A percentile compares a stretch with the other conserved stretches of the same genome.
Conservation (phyloP, 306 rosid genomes). For the Vicia villosa region DNA sequence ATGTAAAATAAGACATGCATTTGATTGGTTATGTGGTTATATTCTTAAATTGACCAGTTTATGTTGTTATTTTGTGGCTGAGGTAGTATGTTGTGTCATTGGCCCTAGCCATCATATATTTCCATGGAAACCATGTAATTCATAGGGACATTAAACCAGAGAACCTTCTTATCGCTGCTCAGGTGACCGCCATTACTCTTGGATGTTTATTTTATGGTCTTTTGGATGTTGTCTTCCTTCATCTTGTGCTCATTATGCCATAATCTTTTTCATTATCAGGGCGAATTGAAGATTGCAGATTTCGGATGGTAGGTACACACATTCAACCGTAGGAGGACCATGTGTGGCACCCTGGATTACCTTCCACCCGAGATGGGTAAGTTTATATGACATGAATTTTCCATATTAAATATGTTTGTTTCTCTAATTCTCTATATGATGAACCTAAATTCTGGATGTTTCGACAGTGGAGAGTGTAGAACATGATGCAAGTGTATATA, state of each 20-base stretch:
- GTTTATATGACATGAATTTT: slow-evolving; percentile 17
- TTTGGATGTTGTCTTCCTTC: slow-evolving; percentile 53
- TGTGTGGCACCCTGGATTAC: slow-evolving; percentile 99
- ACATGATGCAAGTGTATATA: slow-evolving; percentile 97
- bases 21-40: no score
- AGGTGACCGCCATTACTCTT: no score
- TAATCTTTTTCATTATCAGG: slow-evolving; percentile 53
- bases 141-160: no score
- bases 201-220: no score
- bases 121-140: no score
- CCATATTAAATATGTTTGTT: neutral
- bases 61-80: no score
- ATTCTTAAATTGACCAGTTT: no score
- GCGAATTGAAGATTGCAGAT: slow-evolving; percentile 96
- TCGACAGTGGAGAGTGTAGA: slow-evolving; percentile 94
- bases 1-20: no score
- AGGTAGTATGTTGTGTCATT: no score
- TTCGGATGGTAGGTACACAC: slow-evolving; percentile 99
- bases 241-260: slow-evolving; percentile 28
- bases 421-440: slow-evolving; percentile 5
- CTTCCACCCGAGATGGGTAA: slow-evolving; percentile 99
- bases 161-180: no score
- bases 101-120: no score
- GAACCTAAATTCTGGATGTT: slow-evolving; percentile 24
- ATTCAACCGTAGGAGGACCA: slow-evolving; percentile 94